A percentile compares a stretch with the other conserved stretches of the same genome.
phyloP scores from a whole-genome alignment of 257 asterid genomes.

The Ehretia macrophylla region DNA sequence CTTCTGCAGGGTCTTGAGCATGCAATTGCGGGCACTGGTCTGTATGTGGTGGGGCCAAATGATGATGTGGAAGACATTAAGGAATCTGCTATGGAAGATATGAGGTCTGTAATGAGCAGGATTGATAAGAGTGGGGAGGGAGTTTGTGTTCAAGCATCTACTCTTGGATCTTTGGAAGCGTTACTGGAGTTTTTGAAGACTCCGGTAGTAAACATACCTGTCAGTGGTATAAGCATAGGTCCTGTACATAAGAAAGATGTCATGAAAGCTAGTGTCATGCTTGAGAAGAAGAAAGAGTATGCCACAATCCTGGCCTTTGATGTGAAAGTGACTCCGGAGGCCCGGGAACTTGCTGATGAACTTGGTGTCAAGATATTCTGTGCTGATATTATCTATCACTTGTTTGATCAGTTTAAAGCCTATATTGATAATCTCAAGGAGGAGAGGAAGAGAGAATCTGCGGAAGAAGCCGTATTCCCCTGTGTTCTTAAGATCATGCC shows the following conservation, averaged over 20 bases:
- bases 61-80: conserved; percentile 75
- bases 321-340: conserved; percentile 87
- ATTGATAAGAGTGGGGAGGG: conserved; percentile 93
- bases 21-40: conserved; percentile 94
- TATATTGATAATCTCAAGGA: conserved; percentile 89
- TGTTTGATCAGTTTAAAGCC: conserved; percentile 94
- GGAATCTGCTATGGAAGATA: conserved; percentile 91
- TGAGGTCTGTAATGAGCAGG: conserved; percentile 89
- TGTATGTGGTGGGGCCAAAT: conserved; percentile 80
- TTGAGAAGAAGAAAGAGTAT: conserved; percentile 92
- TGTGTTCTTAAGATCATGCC: conserved; percentile 92
- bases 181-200: conserved; percentile 85
- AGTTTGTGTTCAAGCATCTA: conserved; percentile 95
- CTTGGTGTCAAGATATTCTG: conserved; percentile 76
- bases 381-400: conserved; percentile 88
- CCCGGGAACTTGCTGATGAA: conserved; percentile 89
- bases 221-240: conserved; percentile 95
- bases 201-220: conserved; percentile 90
- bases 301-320: conserved; percentile 93
- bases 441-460: conserved; percentile 86
- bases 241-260: conserved; percentile 94
- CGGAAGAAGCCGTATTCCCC: conserved; percentile 95
- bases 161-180: conserved; percentile 97
- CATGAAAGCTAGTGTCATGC: conserved; percentile 98
- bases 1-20: conserved; percentile 89